Percentiles rank a stretch among this genome's conserved stretches.
Evolutionary conservation across 805 yeast species (phyloP).

Genomic region (Brettanomyces bruxellensis): DNA sequence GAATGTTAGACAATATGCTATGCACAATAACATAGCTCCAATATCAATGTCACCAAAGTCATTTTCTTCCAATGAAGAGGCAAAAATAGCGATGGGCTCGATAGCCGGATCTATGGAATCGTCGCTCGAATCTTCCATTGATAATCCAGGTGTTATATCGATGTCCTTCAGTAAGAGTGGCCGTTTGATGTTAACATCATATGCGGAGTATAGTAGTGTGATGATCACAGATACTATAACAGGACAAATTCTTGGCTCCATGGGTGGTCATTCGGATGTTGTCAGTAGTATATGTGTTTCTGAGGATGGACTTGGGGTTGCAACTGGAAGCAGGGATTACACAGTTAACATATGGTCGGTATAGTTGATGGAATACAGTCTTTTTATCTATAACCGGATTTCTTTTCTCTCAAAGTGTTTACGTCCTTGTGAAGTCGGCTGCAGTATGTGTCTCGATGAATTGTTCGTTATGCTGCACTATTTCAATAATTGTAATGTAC

Average conservation of each 20-base stretch:
- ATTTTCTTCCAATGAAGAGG: too few species aligned
- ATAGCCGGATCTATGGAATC: conserved; percentile 5
- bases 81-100: neutral
- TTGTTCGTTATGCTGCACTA: neutral
- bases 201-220: conserved; percentile 61
- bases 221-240: conserved; percentile 70
- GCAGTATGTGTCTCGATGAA: neutral
- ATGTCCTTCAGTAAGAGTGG: conserved; percentile 70
- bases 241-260: conserved; percentile 52
- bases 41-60: too few species aligned
- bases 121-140: conserved; percentile 29
- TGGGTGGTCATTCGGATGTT: conserved; percentile 57
- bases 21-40: too few species aligned
- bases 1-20: conserved; percentile 6
- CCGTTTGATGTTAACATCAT: conserved; percentile 63
- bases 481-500: neutral
- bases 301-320: conserved; percentile 67
- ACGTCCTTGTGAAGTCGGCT: neutral
- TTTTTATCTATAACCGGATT: neutral
- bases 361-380: conserved; percentile 2
- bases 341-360: conserved; percentile 59
- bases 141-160: conserved; percentile 62
- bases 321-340: conserved; percentile 76
- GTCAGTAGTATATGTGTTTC: conserved; percentile 57
- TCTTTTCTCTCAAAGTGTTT: neutral